phyloP scores from a whole-genome alignment of 73 alveolate genomes.

The Stentor coeruleus region DNA sequence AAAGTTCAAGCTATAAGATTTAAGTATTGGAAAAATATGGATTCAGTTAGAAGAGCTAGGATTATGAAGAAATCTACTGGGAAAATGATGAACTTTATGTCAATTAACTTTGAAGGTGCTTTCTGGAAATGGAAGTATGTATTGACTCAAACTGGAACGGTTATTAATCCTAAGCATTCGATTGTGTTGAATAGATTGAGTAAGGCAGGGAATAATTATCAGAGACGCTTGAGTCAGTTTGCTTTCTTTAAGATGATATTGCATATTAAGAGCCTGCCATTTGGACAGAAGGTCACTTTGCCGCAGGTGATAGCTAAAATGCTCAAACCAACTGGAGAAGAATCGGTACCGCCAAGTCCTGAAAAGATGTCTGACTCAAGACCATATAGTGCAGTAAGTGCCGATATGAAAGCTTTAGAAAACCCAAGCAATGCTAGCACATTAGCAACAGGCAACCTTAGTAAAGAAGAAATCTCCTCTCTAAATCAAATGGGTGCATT shows the following conservation, averaged over 20 bases:
- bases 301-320: not conserved
- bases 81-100: not conserved
- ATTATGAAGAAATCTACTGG: not conserved
- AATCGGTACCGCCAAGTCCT: not conserved
- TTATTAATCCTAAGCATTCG: not conserved
- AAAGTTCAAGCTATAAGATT: not conserved
- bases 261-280: not conserved
- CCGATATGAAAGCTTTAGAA: not conserved
- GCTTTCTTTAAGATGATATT: slow-evolving; percentile 10
- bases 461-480: not conserved
- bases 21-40: not conserved
- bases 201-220: not conserved
- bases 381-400: not conserved
- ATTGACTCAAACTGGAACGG: not conserved
- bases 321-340: not conserved
- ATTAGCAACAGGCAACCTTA: slow-evolving; percentile 4
- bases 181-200: not conserved
- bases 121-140: slow-evolving; percentile 21
- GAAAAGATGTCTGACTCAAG: not conserved
- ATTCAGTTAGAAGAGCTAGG: not conserved
- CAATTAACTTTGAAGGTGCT: not conserved
- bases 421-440: not conserved
- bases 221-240: not conserved
- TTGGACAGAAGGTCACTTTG: slow-evolving; percentile 7
- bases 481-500: slow-evolving; percentile 1